These are phyloP conservation scores for Ceratobasidium sp. DNA, from an alignment of 1,284 basidiomycete genomes.

Conservation along the genomic window DNA sequence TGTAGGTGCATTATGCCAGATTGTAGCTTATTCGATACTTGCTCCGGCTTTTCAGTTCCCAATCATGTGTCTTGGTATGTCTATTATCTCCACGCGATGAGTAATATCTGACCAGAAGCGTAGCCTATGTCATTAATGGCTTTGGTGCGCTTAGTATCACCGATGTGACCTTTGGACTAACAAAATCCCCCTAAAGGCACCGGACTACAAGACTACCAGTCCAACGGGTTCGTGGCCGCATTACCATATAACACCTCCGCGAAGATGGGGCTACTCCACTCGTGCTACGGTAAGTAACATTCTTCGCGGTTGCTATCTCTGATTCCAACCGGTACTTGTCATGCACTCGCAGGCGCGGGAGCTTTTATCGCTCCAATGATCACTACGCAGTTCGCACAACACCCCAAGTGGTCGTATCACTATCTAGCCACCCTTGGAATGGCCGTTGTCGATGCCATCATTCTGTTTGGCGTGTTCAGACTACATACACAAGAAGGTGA, in stretches of 20 bases:
- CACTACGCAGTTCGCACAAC: constrained; percentile 47
- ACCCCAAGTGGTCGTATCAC: constrained; percentile 48
- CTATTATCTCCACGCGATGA: not conserved
- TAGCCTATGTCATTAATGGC: constrained; percentile 43
- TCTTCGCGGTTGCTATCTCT: not conserved
- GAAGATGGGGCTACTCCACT: constrained; percentile 48
- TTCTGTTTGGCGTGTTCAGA: constrained; percentile 55
- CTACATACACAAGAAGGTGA: constrained; percentile 53
- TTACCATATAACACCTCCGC: constrained; percentile 42
- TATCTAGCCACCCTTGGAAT: constrained; percentile 47
- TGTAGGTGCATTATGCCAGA: constrained; percentile 20
- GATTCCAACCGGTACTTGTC: not conserved
- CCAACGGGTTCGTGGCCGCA: constrained; percentile 47
- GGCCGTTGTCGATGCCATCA: constrained; percentile 50
- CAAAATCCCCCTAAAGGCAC: constrained; percentile 3
- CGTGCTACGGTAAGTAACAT: constrained; percentile 40
- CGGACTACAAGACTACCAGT: constrained; percentile 39
- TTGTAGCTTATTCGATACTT: constrained; percentile 39
- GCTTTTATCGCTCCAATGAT: constrained; percentile 47
- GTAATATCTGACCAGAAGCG: not conserved
- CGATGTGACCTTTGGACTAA: not conserved
- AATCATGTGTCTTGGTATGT: constrained; percentile 33
- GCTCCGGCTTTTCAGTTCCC: constrained; percentile 46
- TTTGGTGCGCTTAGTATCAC: constrained; percentile 4
- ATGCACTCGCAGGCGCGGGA: constrained; percentile 34